Evolutionary conservation across 2,329 filamentous ascomycete genomes (phyloP), one percentile per base, ranked within the genome.

Genomic region (Byssochlamys sp.): DNA sequence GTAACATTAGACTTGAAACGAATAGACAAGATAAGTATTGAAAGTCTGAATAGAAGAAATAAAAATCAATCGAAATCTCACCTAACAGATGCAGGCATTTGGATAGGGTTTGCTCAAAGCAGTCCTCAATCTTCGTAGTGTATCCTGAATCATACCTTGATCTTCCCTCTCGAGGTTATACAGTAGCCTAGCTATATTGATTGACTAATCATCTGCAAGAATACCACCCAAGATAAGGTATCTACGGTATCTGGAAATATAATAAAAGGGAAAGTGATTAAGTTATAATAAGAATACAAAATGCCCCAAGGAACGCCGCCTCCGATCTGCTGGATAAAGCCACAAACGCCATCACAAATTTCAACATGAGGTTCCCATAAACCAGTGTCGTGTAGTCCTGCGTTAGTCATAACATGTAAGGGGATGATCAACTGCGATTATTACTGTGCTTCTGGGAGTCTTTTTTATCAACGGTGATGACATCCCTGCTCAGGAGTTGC

Each of bases 401-500:
- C n/a, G 7, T 45, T 45, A 45, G 4, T 45, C 12, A 45, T 45
- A 45, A 4, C 39, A n/a, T 14, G 39, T 9, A 45, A 6, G 19
- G n/a, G 14, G 35, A 39, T 39, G 14, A 24, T 51, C 25, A 51
- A 24, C 49, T 51, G 11, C 12, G 10, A 5, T 28, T 5, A 10
- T 14, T 24, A 51, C 27, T 24, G 12, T 14, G 19, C 61, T 75
- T 71, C 57, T 72, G 67, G n/a, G 80, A 75, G 28, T 78, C 72
- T 50, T 63, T 67, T 62, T 76, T 74, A 45, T 77, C 75, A 26
- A 83, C 66, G 60, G 74, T 78, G 52, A 80, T 75, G 6, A 87
- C 74, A 59, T 87, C 82, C 59, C 81, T 76, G 61, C 81, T 83
- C n/a, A 89, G 67, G 50, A 89, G 63, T 5, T 75, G 72, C 53